Percentiles rank a stretch among this genome's conserved stretches.
Conservation (phyloP, 1,284 basidiomycete genomes). For the Golubevia pallescens region DNA sequence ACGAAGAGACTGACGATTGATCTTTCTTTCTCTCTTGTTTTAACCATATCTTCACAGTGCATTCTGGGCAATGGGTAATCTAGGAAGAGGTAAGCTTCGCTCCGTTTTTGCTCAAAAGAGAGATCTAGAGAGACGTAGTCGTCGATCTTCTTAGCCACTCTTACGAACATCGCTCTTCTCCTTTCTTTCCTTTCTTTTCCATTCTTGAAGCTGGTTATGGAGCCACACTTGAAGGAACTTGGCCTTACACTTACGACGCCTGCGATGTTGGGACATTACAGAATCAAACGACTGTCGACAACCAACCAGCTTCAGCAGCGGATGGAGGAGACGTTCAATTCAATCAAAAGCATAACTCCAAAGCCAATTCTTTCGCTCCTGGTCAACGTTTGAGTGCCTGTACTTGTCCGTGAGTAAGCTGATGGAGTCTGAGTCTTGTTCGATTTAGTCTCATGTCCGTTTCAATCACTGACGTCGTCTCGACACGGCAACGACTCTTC, state of each 20-base stretch:
- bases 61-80: too few relatives aligned
- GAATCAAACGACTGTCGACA: conserved; percentile 67
- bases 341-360: conserved; percentile 47
- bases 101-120: too few relatives aligned
- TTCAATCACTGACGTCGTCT: too few relatives aligned
- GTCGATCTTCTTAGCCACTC: too few relatives aligned
- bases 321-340: conserved; percentile 36
- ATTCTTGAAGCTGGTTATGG: conserved; percentile 61
- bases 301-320: conserved; percentile 19
- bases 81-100: too few relatives aligned
- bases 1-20: too few relatives aligned
- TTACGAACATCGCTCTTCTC: background rate
- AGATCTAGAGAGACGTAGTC: too few relatives aligned
- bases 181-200: background rate
- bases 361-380: conserved; percentile 54
- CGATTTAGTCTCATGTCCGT: too few relatives aligned
- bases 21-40: too few relatives aligned
- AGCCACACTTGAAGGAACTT: conserved; percentile 51
- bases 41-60: too few relatives aligned
- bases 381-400: conserved; percentile 68
- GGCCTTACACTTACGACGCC: conserved; percentile 65
- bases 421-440: too few relatives aligned
- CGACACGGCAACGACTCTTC: too few relatives aligned
- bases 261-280: conserved; percentile 70
- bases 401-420: conserved; percentile 69